Evolutionary conservation across 331 rosid species (phyloP).

Genomic region (Telfairia occidentalis): DNA sequence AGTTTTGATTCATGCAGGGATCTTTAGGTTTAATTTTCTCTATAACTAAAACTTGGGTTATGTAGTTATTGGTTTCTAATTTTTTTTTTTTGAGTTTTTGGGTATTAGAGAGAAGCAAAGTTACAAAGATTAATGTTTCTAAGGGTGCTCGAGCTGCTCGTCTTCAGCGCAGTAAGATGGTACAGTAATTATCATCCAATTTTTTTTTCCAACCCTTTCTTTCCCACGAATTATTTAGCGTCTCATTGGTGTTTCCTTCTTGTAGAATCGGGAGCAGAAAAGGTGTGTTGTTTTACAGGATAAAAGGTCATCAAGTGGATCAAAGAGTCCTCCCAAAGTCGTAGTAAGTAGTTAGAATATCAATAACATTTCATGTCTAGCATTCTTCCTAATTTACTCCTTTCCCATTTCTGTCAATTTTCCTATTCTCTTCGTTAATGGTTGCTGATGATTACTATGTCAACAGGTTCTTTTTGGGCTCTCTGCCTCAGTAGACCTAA

Average conservation of each 20-base stretch:
- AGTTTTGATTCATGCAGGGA: background rate
- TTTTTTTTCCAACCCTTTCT: background rate
- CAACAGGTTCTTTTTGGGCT: constrained; percentile 82
- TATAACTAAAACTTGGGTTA: background rate
- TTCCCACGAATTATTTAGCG: background rate
- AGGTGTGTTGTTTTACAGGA: constrained; percentile 60
- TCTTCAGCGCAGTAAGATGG: constrained; percentile 74
- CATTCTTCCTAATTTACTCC: background rate
- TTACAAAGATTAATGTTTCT: constrained; percentile 38
- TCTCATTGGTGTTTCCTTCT: background rate
- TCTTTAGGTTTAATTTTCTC: background rate
- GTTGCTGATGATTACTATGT: background rate
- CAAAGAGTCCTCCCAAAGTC: constrained; percentile 72
- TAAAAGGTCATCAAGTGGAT: constrained; percentile 65
- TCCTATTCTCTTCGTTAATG: background rate
- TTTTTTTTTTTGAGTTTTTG: constrained; percentile 2
- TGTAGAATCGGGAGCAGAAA: constrained; percentile 67
- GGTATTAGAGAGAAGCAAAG: constrained; percentile 36
- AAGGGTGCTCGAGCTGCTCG: constrained; percentile 77
- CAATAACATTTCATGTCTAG: background rate
- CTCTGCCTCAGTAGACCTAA: constrained; percentile 45
- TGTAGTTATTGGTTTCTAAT: background rate
- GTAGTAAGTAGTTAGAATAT: constrained; percentile 39
- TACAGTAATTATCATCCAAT: constrained; percentile 15
- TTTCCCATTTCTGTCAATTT: background rate